Evolutionary conservation across 345 rosid species (phyloP), one percentile per base, ranked within the genome.

Genomic region (Murraya koenigii): DNA sequence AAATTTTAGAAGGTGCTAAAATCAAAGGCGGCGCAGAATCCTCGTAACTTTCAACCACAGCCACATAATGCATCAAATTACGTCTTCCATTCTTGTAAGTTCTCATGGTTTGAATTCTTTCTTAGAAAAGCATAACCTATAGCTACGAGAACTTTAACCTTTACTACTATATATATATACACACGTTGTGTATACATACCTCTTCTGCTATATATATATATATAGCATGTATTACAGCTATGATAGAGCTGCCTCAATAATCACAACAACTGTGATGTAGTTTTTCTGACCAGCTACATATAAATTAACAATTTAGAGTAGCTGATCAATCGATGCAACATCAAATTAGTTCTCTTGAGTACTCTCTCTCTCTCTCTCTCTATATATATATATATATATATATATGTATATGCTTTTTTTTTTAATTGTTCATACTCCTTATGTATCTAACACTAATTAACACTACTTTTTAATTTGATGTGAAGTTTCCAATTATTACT

Each of bases 11-110:
- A 69, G 65, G 44, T 56, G 15, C 44, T 36, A 13, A 44, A 13
- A 44, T 56, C 30, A 63, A 71, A 32, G 59, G 59, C 44, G 60
- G 76, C 65, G 68, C 77, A 65, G 44, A 39, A 62, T 54, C 74
- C 65, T 69, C 17, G 22, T 44, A 38, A 47, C 60, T 17, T 33
- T 67, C 69, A 1, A 66, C 60, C 7, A 35, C 72, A 66, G 35
- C 49, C 41, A 76, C 66, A 25, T 35, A 76, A 76, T 17, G 20
- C 64, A 36, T 25, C 19, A 39, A 67, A 66, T 19, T 15, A 30
- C 32, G 49, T 74, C 62, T 61, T 23, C 19, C 56, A 17, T 25
- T 61, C 38, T 20, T 63, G 69, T 63, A 63, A 75, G 77, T 75
- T 15, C 69, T 22, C 26, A 30, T 22, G 22, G 2, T 64, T n/a